Evolutionary conservation across 1,284 basidiomycete genomes (phyloP), one percentile per base, ranked within the genome.

Genomic region (Earliella scabrosa): DNA sequence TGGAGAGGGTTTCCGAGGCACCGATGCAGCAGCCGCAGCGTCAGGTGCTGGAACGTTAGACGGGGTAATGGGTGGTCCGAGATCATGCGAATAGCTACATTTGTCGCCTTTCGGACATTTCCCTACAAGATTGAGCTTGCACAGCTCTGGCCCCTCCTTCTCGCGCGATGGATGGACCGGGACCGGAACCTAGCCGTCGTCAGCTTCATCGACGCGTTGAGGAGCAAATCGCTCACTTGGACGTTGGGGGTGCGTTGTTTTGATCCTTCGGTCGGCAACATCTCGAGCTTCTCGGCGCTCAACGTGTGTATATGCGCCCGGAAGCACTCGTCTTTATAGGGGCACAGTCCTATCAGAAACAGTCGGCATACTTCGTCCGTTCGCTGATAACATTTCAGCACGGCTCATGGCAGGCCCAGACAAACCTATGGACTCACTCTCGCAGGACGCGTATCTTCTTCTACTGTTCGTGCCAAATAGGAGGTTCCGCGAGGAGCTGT

Each of bases 71-170:
- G 13, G 31, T 14, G 31, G 8, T 2, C 32, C 45, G 0, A 48
- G 14, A 21, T 53, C 35, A 35, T 61, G 60, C 2, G 51, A 52
- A 27, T 51, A 58, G 10, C 38, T 47, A 21, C 60, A 61, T 8
- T 18, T 4, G 10, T 58, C 45, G 11, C 56, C 56, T 18, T 23
- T 50, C 4, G 39, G 34, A 13, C 60, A 61, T 16, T 45, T 34
- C 7, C 56, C 60, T 3, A 36, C 49, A 6, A 45, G 50, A 5
- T 39, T 36, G 23, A 56, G 10, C 18, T 61, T 61, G 56, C 60
- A 61, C 11, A 58, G 41, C 40, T 58, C 52, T 26, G 36, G 35
- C 4, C 41, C 35, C 16, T 31, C 31, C 23, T 10, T 20, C 16
- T 26, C 29, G 2, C n/a, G n/a, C n/a, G n/a, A n/a, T n/a, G 24